A percentile compares a stretch with the other conserved stretches of the same genome.
Evolutionary conservation across 2,329 filamentous ascomycete species (phyloP).

Genomic region (Didymella pomorum): DNA sequence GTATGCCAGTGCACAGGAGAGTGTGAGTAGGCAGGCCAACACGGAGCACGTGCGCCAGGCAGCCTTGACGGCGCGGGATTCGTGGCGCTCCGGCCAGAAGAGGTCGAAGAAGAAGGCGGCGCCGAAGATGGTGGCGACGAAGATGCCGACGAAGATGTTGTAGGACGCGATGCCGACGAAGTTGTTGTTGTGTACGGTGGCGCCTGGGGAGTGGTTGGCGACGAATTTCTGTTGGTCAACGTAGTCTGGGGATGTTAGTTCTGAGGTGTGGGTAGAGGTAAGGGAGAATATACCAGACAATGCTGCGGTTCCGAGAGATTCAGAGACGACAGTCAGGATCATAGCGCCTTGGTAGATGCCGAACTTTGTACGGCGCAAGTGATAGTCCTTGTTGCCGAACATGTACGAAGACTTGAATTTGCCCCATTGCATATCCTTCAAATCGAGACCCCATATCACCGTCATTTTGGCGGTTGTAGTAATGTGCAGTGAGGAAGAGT

Average conservation of each 20-base stretch:
- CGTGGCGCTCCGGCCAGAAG: conserved; percentile 65
- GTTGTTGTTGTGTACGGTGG: conserved; percentile 62
- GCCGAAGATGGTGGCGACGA: conserved; percentile 66
- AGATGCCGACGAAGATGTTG: conserved; percentile 67
- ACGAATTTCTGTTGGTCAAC: conserved; percentile 62
- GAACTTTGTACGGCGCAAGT: conserved; percentile 66
- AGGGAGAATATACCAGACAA: conserved; percentile 56
- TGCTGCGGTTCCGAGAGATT: conserved; percentile 64
- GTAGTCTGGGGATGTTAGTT: conserved; percentile 54
- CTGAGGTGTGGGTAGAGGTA: background rate
- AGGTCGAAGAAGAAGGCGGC: conserved; percentile 69
- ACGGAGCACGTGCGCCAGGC: conserved; percentile 64
- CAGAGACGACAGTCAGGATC: conserved; percentile 65
- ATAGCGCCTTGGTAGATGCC: conserved; percentile 67
- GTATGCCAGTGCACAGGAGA: conserved; percentile 59
- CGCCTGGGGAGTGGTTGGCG: conserved; percentile 49
- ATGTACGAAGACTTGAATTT: conserved; percentile 67
- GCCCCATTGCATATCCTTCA: conserved; percentile 65
- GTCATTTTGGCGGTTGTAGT: conserved; percentile 34
- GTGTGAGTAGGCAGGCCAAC: conserved; percentile 57
- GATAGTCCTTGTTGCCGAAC: conserved; percentile 62
- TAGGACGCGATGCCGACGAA: conserved; percentile 64
- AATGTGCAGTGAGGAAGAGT: background rate
- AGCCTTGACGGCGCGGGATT: conserved; percentile 58
- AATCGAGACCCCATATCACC: conserved; percentile 66